Base-by-base conservation (phyloP, 352 stramenopile genomes). In the Vaucheria bursata region DNA sequence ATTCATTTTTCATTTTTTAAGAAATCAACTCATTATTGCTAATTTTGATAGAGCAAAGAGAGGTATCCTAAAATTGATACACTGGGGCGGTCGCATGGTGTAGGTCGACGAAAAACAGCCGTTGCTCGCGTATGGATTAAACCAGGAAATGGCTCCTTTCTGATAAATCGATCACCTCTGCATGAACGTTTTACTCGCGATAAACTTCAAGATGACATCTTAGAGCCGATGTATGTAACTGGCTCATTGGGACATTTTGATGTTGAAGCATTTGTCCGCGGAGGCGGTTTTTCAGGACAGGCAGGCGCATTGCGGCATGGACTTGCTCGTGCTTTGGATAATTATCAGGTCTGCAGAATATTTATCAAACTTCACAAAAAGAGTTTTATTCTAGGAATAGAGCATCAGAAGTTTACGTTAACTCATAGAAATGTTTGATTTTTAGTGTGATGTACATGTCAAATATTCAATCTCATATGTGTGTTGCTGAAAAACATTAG, bases 261-360 rank as follows among this genome's bases (percentile, higher is more conserved):
- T 84, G 89, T 97, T 71, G 91, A 89, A 84, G 92, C 86, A 85
- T 95, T 88, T 7, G 91, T 96, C 18, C 91, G 90, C 37, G 93
- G 93, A 66, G 93, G 93, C 37, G 93, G 93, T 0, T 82, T 91
- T 79, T 93, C 87, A 29, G 93, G 93, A 52, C 92, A 97, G 85
- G 88, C 91, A 0, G 91, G 91, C 31, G 92, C 93, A 8, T 83
- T 97, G 33, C 89, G 91, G 79, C 89, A 95, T 79, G 93, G 92
- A 66, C 88, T 97, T 65, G 85, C 86, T 35, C 89, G 92, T 71
- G 93, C 93, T 59, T 83, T 97, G 77, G 87, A 96, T 78, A 82
- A 2, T 2, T 68, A 8, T 7, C 53, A 68, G 53, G 53, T 68
- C n/a, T n/a, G n/a, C n/a, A n/a, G n/a, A n/a, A n/a, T n/a, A n/a